phyloP scores from a whole-genome alignment of 495 filamentous ascomycete species.

The Delitschia confertaspora region DNA sequence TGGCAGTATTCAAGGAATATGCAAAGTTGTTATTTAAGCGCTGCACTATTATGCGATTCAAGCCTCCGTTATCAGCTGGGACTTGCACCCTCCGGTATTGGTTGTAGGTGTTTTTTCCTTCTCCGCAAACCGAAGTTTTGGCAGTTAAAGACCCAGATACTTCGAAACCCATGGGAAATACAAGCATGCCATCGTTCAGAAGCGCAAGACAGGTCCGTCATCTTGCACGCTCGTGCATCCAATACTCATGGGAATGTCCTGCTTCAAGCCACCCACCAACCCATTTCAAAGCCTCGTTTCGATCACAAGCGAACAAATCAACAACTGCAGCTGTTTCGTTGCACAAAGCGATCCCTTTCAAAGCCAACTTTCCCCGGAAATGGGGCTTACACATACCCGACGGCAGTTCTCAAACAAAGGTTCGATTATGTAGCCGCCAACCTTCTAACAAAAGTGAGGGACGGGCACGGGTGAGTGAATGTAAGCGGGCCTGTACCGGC shows the following conservation, averaged over 20 bases:
- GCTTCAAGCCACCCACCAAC: slow-evolving; percentile 1
- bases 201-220: slow-evolving; percentile 5
- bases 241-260: not conserved
- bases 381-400: too few species aligned
- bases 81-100: not conserved
- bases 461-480: slow-evolving; percentile 10
- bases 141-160: slow-evolving; percentile 12
- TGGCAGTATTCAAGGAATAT: slow-evolving; percentile 2
- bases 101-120: too few species aligned
- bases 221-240: slow-evolving; percentile 16
- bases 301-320: too few species aligned
- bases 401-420: too few species aligned
- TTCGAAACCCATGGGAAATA: slow-evolving; percentile 13
- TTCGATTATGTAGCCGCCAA: slow-evolving; percentile 2
- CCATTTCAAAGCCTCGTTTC: slow-evolving; percentile 24
- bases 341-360: not conserved
- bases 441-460: slow-evolving; percentile 1
- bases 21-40: slow-evolving; percentile 19
- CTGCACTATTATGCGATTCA: slow-evolving; percentile 12
- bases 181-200: slow-evolving; percentile 13
- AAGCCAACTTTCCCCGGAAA: slow-evolving; percentile 1
- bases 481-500: slow-evolving; percentile 22
- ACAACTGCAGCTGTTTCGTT: slow-evolving; percentile 5
- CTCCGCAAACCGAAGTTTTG: slow-evolving; percentile 11
- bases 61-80: not conserved